Evolutionary conservation across 169 alveolate genomes (phyloP), one percentile per base, ranked within the genome.

Genomic region (Plasmodium berghei): DNA sequence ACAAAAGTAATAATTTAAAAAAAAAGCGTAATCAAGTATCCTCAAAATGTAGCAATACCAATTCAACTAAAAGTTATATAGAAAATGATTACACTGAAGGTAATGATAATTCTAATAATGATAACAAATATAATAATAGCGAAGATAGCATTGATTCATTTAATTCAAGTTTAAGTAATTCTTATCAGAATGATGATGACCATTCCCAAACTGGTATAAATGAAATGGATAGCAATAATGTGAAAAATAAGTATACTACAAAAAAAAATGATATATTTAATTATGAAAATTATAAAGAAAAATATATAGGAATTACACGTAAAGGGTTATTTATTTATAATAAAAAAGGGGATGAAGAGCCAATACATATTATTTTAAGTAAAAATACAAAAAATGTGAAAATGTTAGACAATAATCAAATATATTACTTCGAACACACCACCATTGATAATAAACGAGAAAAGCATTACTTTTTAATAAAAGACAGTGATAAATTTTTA

Each of bases 231-330:
- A 77, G 14, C 34, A 24, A 26, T 49, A 74, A 63, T 77, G 16
- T 42, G 20, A 64, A 80, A 56, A 67, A 67, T 24, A 80, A 67
- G 52, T 10, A 9, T 1, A 80, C 18, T 66, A 48, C 14, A 58
- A 59, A 80, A 55, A 55, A 28, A 5, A 66, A 12, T 24, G 10
- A 18, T 42, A 46, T 80, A 40, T 55, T 80, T 55, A 80, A 80
- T 56, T 69, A 9, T 80, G 71, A 67, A 59, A 64, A 67, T 67
- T 86, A 86, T 86, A 70, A 58, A 24, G 91, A 86, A 59, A 56
- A 63, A 70, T 86, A 70, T 73, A 86, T 86, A 86, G 91, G 91
- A 16, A 52, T 86, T n/a, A 86, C 86, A 45, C 70, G 72, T 70
- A 56, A 86, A 20, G 73, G 72, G 20, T 56, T 86, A 14, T 86